Percentiles rank a stretch among this genome's conserved stretches.
These are phyloP conservation scores for Eucalyptus pauciflora DNA, from an alignment of 345 rosid species.

Conservation along the genomic window DNA sequence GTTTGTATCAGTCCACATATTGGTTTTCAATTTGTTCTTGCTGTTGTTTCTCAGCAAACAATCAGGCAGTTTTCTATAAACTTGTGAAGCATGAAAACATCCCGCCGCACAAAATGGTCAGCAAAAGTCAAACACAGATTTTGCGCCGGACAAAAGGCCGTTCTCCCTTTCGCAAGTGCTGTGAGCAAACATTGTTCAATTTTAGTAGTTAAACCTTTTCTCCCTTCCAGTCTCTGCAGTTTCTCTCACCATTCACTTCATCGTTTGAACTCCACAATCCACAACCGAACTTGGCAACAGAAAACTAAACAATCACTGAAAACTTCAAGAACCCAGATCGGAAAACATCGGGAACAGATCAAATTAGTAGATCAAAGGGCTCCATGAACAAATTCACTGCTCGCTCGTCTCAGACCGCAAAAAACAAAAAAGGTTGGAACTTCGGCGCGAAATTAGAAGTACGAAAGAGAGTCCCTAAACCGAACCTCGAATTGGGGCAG, in stretches of 20 bases:
- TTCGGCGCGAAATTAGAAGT: not conserved
- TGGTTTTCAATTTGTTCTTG: not conserved
- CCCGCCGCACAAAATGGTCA: not conserved
- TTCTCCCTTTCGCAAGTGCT: not conserved
- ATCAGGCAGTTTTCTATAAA: not conserved
- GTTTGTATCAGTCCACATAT: not conserved
- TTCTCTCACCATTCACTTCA: not conserved
- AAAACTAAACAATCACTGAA: not conserved
- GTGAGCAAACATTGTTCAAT: not conserved
- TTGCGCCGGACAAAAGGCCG: not conserved
- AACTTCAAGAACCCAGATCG: not conserved
- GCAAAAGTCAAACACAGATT: not conserved
- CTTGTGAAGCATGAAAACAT: not conserved
- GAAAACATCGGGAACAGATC: not conserved
- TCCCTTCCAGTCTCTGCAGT: not conserved
- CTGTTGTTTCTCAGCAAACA: not conserved
- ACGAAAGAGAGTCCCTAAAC: not conserved
- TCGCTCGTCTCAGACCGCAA: not conserved
- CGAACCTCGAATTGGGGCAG: conserved; percentile 74
- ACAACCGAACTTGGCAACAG: not conserved
- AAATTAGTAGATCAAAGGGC: not conserved
- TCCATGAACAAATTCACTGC: not conserved
- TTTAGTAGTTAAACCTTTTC: not conserved
- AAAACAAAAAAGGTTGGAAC: not conserved
- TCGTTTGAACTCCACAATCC: not conserved